These are phyloP conservation scores for Pseudogymnoascus sp. DNA, from an alignment of 2,329 filamentous ascomycete genomes.

Conservation along the genomic window DNA sequence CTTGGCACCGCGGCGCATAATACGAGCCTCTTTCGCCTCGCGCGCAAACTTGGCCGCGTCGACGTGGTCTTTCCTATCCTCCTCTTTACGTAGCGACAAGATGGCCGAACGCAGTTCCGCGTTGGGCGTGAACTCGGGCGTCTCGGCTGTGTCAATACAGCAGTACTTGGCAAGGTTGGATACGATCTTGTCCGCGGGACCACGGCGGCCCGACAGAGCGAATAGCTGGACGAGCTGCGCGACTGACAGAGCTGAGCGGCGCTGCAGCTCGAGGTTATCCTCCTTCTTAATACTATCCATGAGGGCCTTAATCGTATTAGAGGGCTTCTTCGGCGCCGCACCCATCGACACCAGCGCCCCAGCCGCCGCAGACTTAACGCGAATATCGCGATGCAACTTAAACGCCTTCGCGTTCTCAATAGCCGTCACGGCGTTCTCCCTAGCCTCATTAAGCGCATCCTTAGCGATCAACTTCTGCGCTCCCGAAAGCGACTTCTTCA, in stretches of 20 bases:
- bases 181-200: conserved; percentile 90
- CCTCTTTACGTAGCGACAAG: conserved; percentile 90
- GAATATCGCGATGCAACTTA: conserved; percentile 75
- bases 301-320: conserved; percentile 84
- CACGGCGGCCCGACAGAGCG: conserved; percentile 67
- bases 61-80: conserved; percentile 85
- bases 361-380: conserved; percentile 78
- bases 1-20: conserved; percentile 87
- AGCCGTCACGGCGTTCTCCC: conserved; percentile 57
- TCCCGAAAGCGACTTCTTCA: conserved; percentile 83
- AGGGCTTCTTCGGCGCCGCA: conserved; percentile 85
- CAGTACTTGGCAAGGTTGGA: conserved; percentile 95
- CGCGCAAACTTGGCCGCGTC: conserved; percentile 84
- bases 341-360: conserved; percentile 83
- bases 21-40: conserved; percentile 80
- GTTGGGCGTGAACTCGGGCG: conserved; percentile 86
- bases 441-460: conserved; percentile 70
- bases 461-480: conserved; percentile 78
- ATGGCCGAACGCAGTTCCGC: conserved; percentile 70
- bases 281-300: conserved; percentile 98
- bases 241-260: conserved; percentile 76
- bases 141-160: conserved; percentile 95
- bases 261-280: conserved; percentile 81
- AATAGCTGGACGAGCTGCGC: conserved; percentile 81
- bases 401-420: conserved; percentile 72